Percentiles rank a stretch among this genome's conserved stretches.
These are phyloP conservation scores for Flaveria floridana DNA, from an alignment of 140 eudicot genomes.

Conservation along the genomic window DNA sequence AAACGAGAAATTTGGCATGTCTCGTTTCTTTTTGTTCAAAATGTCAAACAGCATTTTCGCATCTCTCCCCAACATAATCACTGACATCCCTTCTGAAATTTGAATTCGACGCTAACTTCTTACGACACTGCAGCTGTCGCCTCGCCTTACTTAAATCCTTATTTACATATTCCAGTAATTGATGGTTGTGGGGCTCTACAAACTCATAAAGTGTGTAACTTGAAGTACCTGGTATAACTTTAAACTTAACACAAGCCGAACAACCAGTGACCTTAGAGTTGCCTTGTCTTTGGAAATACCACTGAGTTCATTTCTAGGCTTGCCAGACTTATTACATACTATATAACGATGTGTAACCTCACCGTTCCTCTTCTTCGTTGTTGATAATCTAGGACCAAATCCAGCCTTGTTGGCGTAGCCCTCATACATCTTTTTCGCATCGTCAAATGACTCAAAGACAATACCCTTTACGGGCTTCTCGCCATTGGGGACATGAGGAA, in stretches of 20 bases:
- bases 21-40: neutral
- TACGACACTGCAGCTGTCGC: neutral
- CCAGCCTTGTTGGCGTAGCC: neutral
- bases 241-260: neutral
- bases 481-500: neutral
- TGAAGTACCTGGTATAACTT: constrained; percentile 4
- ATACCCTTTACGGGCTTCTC: neutral
- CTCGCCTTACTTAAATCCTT: neutral
- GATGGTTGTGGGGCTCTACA: neutral
- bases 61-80: neutral
- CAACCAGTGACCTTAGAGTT: constrained; percentile 2
- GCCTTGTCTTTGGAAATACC: neutral
- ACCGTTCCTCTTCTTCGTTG: neutral
- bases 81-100: neutral
- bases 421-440: constrained; percentile 1
- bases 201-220: constrained; percentile 3
- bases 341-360: constrained; percentile 6
- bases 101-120: neutral
- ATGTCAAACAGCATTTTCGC: neutral
- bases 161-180: neutral
- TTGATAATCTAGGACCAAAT: constrained; percentile 10
- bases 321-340: constrained; percentile 7
- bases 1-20: neutral
- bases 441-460: neutral
- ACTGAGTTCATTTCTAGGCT: neutral